phyloP scores from a whole-genome alignment of 2,329 filamentous ascomycete genomes.

The Neonectria neomacrospora region DNA sequence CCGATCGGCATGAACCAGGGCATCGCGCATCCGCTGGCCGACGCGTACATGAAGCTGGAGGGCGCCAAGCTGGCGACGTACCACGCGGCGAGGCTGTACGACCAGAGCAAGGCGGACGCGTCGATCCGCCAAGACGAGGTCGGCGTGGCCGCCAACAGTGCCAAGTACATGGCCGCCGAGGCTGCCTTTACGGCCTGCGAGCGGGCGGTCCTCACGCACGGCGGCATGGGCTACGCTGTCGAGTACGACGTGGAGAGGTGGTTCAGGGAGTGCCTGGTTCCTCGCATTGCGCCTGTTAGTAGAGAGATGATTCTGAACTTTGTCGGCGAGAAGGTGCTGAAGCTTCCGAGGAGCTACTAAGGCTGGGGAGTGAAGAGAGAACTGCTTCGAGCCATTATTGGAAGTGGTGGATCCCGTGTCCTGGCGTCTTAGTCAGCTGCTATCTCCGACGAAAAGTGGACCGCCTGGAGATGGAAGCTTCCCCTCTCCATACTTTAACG shows the following conservation, averaged over 20 bases:
- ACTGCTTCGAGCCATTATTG: no score
- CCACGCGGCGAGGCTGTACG: constrained; percentile 72
- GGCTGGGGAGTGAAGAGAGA: neutral
- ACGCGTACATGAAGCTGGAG: constrained; percentile 73
- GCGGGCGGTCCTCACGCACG: constrained; percentile 67
- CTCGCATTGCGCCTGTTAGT: constrained; percentile 72
- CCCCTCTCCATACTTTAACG: no score
- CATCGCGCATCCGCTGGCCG: constrained; percentile 72
- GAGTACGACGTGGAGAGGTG: constrained; percentile 75
- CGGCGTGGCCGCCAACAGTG: constrained; percentile 74
- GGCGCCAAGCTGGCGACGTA: constrained; percentile 73
- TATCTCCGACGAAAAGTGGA: constrained; percentile 22
- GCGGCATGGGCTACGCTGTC: constrained; percentile 73
- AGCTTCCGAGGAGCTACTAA: constrained; percentile 74
- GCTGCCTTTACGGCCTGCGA: constrained; percentile 72
- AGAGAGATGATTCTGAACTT: constrained; percentile 83
- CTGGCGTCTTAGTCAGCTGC: constrained; percentile 16
- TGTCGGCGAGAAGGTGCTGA: constrained; percentile 74
- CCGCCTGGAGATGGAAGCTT: constrained; percentile 1
- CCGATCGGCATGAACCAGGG: constrained; percentile 75
- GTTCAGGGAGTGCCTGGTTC: constrained; percentile 72
- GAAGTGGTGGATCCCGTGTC: no score
- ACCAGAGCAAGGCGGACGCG: constrained; percentile 61
- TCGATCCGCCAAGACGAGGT: constrained; percentile 65
- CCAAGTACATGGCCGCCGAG: constrained; percentile 76